These are phyloP conservation scores for Arctium minus DNA, from an alignment of 129 eudicot species.

Conservation along the genomic window DNA sequence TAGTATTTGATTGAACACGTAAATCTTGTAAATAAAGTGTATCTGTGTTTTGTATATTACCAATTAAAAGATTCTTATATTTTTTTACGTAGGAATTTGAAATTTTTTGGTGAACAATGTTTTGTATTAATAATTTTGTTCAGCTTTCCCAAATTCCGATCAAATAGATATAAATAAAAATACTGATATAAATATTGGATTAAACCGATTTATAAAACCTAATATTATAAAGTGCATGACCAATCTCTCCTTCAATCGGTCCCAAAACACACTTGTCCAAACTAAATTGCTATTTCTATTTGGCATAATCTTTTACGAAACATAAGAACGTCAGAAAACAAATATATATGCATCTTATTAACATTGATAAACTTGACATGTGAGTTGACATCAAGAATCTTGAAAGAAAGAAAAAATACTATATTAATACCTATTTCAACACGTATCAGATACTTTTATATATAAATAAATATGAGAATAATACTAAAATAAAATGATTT, in stretches of 20 bases:
- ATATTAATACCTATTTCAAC: neutral
- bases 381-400: constrained; percentile 20
- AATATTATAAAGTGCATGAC: neutral
- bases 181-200: no score
- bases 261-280: neutral
- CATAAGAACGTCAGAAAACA: constrained; percentile 3
- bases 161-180: no score
- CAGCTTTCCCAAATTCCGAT: no score
- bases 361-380: neutral
- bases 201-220: no score
- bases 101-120: no score
- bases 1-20: no score
- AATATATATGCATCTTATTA: neutral
- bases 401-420: neutral
- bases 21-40: no score
- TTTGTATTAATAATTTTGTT: no score
- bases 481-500: neutral
- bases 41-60: no score
- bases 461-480: neutral
- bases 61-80: no score
- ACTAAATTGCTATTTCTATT: neutral
- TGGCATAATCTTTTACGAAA: neutral
- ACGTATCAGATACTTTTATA: neutral
- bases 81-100: no score
- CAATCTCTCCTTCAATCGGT: no score